phyloP scores from a whole-genome alignment of 2,329 filamentous ascomycete genomes.

The Cladosporium oxysporum region DNA sequence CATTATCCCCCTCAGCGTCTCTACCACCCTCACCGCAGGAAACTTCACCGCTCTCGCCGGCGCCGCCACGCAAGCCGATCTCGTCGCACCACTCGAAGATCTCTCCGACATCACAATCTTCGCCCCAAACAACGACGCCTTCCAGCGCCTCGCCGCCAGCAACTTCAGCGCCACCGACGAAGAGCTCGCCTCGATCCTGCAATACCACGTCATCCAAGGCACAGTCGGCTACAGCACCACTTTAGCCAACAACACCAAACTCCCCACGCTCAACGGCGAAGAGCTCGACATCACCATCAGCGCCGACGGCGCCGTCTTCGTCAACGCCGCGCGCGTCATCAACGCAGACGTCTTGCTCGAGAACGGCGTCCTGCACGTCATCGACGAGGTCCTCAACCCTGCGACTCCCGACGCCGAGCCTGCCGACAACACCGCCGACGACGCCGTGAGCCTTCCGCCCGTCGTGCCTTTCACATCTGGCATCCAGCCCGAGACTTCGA shows the following conservation, averaged over 20 bases:
- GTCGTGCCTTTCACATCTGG: conserved; percentile 14
- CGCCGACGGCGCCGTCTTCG: conserved; percentile 40
- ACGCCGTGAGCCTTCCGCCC: neutral
- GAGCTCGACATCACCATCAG: conserved; percentile 44
- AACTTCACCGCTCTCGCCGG: conserved; percentile 35
- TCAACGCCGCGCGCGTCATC: conserved; percentile 48
- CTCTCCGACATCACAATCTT: conserved; percentile 61
- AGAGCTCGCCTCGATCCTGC: conserved; percentile 48
- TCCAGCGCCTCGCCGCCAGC: conserved; percentile 56
- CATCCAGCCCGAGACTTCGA: neutral
- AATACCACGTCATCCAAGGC: conserved; percentile 64
- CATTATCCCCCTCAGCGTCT: conserved; percentile 40
- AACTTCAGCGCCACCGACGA: conserved; percentile 38
- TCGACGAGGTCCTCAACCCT: conserved; percentile 35
- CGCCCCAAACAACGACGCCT: conserved; percentile 61
- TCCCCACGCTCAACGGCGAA: conserved; percentile 40
- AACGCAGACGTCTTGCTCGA: conserved; percentile 46
- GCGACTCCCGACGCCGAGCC: neutral
- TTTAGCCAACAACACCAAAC: conserved; percentile 41
- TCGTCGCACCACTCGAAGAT: conserved; percentile 42
- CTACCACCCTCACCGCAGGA: conserved; percentile 26
- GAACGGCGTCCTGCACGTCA: conserved; percentile 53
- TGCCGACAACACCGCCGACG: conserved; percentile 5
- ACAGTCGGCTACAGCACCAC: conserved; percentile 54
- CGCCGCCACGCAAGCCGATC: conserved; percentile 28